Base-by-base conservation (phyloP, 768 basidiomycete species). In the Trametes elegans region DNA sequence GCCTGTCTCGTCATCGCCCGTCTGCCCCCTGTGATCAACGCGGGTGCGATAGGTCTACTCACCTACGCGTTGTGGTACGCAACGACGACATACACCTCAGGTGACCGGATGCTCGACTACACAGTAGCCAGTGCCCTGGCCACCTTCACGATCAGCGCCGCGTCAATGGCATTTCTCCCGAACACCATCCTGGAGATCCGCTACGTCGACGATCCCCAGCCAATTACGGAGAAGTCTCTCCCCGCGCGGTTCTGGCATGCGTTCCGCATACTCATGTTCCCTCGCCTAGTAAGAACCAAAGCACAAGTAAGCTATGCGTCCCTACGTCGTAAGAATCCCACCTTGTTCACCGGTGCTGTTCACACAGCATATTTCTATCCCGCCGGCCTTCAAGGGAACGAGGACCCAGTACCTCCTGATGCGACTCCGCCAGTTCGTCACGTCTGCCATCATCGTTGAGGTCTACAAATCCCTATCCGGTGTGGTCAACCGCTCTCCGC, bases 211-310 rank as follows among this genome's bases (percentile, higher is more conserved):
- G 31, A 44, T n/a, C 32, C 42, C 4, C 26, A 21, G 3, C 19
- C 39, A 10, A 9, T 42, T 24, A 41, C 36, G 16, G 45, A 43
- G 2, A 36, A 44, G 45, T 28, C 59, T 5, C 8, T 60, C 39
- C 40, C 16, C 39, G 18, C 40, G 21, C 28, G 49, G 13, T 14
- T 49, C 18, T 57, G 49, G 38, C 40, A 49, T 21, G 28, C 43
- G 9, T 10, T 49, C 31, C 56, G 56, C 27, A 28, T 56, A 5
- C 18, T 52, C 7, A 18, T 27, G 19, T 58, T 49, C 24, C n/a
- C 14, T 3, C 52, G 62, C 21, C 59, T 57, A 16, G 46, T 63
- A n/a, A 59, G 62, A 3, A 60, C 56, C 47, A 58, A 47, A n/a
- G 45, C 35, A 21, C 54, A 63, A 53, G 62, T 63, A 11, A 13